These are phyloP conservation scores for Wickerhamomyces hampshirensis DNA, from an alignment of 805 yeast genomes.

Conservation along the genomic window DNA sequence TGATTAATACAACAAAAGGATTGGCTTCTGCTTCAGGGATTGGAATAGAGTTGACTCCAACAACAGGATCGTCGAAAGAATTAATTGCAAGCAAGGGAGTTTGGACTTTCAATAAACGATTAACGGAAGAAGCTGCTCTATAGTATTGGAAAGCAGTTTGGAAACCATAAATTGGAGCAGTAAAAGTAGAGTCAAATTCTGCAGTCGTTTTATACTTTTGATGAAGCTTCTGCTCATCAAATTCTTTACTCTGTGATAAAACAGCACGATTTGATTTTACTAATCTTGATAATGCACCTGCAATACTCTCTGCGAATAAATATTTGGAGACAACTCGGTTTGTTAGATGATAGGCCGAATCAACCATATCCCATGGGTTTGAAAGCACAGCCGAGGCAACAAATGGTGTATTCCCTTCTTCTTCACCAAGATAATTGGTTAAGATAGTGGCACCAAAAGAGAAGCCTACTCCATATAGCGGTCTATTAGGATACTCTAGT, in stretches of 20 bases:
- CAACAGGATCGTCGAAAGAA: slow-evolving; percentile 65
- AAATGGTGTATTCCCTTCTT: slow-evolving; percentile 45
- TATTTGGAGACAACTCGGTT: slow-evolving; percentile 33
- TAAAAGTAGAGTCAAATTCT: slow-evolving; percentile 60
- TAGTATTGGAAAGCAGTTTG: slow-evolving; percentile 59
- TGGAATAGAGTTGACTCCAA: slow-evolving; percentile 49
- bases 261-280: slow-evolving; percentile 40
- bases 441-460: slow-evolving; percentile 69
- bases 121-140: slow-evolving; percentile 57
- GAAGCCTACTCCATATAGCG: slow-evolving; percentile 62
- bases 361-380: slow-evolving; percentile 70
- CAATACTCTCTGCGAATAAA: slow-evolving; percentile 38
- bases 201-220: slow-evolving; percentile 32
- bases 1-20: slow-evolving; percentile 53
- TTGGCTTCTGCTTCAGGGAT: slow-evolving; percentile 42
- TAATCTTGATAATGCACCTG: slow-evolving; percentile 36
- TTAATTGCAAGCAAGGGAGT: slow-evolving; percentile 60
- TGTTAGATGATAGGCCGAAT: slow-evolving; percentile 42
- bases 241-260: slow-evolving; percentile 27
- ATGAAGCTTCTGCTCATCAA: slow-evolving; percentile 34
- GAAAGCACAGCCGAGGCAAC: slow-evolving; percentile 58
- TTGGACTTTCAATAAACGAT: slow-evolving; percentile 48
- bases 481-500: slow-evolving; percentile 52
- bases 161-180: slow-evolving; percentile 60
- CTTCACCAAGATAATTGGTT: slow-evolving; percentile 68